phyloP scores from a whole-genome alignment of 1,139 yeast genomes.

The Starmera stellimalicola region DNA sequence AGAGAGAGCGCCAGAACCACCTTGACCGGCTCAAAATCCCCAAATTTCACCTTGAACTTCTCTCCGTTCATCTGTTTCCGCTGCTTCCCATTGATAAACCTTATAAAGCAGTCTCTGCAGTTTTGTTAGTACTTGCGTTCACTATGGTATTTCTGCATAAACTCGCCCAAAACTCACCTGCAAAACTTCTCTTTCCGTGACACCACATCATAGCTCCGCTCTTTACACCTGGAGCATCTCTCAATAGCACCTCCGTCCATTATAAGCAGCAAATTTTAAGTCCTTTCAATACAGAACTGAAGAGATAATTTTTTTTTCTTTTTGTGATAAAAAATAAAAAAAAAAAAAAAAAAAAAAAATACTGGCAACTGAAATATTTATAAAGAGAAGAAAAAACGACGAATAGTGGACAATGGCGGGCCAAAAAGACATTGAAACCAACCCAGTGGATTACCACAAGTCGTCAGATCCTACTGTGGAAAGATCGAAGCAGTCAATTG shows the following conservation, averaged over 20 bases:
- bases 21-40: conserved; percentile 20
- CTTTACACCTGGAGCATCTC: conserved; percentile 43
- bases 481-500: conserved; percentile 38
- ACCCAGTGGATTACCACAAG: conserved; percentile 11
- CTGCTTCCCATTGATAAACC: conserved; percentile 71
- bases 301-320: too few relatives aligned
- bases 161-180: conserved; percentile 17
- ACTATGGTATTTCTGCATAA: neutral
- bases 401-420: too few relatives aligned
- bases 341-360: too few relatives aligned
- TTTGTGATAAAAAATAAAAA: too few relatives aligned
- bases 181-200: conserved; percentile 72
- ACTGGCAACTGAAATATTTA: too few relatives aligned
- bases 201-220: conserved; percentile 33
- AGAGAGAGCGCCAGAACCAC: conserved; percentile 56
- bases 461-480: conserved; percentile 25
- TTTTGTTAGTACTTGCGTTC: neutral
- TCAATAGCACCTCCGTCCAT: too few relatives aligned
- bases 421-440: conserved; percentile 5
- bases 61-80: conserved; percentile 68
- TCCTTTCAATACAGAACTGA: too few relatives aligned
- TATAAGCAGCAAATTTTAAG: too few relatives aligned
- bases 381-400: too few relatives aligned
- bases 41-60: conserved; percentile 55
- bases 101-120: conserved; percentile 42